Conservation (phyloP, 2,329 filamentous ascomycete species). For the Teratosphaeria nubilosa region DNA sequence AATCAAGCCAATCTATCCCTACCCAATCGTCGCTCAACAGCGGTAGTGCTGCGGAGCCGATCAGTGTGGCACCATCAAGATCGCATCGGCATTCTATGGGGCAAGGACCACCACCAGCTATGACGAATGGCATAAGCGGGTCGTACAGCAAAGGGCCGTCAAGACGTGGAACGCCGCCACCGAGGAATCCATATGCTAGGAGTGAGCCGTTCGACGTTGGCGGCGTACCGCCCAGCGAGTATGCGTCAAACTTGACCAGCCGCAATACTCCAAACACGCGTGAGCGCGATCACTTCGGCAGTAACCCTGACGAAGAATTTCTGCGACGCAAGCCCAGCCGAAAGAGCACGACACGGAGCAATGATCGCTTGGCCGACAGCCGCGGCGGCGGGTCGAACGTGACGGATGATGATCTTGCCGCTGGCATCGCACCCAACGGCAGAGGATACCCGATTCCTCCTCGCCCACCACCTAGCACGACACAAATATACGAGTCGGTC, state of each 20-base stretch:
- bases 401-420: not conserved
- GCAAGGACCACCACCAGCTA: conserved; percentile 8
- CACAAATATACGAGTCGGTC: not conserved
- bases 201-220: conserved; percentile 18
- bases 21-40: conserved; percentile 5
- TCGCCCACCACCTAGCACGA: conserved; percentile 4
- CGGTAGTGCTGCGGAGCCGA: conserved; percentile 9
- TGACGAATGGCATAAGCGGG: conserved; percentile 8
- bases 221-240: conserved; percentile 15
- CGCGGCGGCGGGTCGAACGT: not conserved
- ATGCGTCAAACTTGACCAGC: conserved; percentile 17
- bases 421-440: not conserved
- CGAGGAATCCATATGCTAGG: conserved; percentile 10
- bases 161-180: conserved; percentile 15
- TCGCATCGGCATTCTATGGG: conserved; percentile 11
- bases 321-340: conserved; percentile 1
- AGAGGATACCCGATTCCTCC: conserved; percentile 8
- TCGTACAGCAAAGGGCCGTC: conserved; percentile 5
- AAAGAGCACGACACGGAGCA: not conserved
- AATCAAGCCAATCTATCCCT: conserved; percentile 6
- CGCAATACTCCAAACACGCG: not conserved
- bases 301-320: conserved; percentile 1
- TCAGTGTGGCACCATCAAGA: conserved; percentile 13
- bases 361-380: not conserved
- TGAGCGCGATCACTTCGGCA: not conserved